Base-by-base conservation (phyloP, 1,284 basidiomycete genomes). In the Anthracocystis setariae region DNA sequence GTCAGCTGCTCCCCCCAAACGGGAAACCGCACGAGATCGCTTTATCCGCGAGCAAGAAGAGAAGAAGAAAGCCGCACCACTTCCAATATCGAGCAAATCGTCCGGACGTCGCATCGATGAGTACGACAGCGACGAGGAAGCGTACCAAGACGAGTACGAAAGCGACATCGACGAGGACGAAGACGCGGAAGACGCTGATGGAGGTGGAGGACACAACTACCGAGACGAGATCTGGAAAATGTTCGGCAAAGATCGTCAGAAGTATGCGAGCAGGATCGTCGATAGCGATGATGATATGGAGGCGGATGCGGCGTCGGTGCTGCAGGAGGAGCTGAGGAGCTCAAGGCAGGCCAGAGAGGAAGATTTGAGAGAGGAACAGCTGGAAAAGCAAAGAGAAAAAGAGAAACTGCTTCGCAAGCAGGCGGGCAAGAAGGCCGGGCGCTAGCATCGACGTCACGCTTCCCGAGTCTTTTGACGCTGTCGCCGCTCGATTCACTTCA, bases 231-330 rank as follows among this genome's bases (percentile, higher is more conserved):
- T 82, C 48, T 82, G 80, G 80, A 59, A 62, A 23, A 50, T 80
- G 20, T 77, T 82, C 46, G 78, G 78, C 46, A 69, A 74, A 38
- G 66, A 80, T 25, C 73, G 77, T 33, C 63, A 65, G 18, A 56
- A 66, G 54, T 79, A 79, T 46, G 64, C 71, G 2, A 67, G 69
- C 40, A 55, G 72, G 12, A 54, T 74, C 37, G 66, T 74, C 33
- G 74, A 78, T 35, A 77, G 75, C 66, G 77, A 80, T 50, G 78
- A 80, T 49, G 80, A 82, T 21, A 82, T 82, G 80, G 80, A 82
- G 44, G 80, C 80, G 4, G 79, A 76, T 21, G 75, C 78, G 8
- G 64, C 53, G 0, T 73, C 68, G 23, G 76, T 82, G 43, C 46
- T 73, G 20, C 57, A 64, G 38, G 80, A 82, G 37, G 80, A 82